phyloP scores from a whole-genome alignment of 1,284 basidiomycete species.

The Neonothopanus nambi region DNA sequence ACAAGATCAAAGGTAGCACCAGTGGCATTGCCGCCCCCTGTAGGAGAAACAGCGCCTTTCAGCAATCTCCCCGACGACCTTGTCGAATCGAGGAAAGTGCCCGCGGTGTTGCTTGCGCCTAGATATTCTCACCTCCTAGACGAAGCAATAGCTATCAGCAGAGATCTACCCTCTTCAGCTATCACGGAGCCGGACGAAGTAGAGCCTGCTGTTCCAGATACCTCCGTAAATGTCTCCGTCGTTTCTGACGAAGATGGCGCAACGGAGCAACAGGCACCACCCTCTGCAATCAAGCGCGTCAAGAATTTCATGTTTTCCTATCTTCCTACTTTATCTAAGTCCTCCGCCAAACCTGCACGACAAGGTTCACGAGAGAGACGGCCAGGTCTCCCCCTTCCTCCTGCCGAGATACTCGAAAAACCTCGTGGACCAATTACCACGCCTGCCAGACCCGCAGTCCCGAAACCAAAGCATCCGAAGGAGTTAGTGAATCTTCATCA shows the following conservation, averaged over 20 bases:
- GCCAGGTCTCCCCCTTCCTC: conserved; percentile 53
- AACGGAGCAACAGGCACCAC: conserved; percentile 19
- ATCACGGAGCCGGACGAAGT: background rate
- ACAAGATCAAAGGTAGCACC: conserved; percentile 16
- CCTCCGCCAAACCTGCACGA: conserved; percentile 20
- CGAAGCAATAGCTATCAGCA: conserved; percentile 42
- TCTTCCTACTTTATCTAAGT: conserved; percentile 49
- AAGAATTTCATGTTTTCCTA: conserved; percentile 63
- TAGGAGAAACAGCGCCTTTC: conserved; percentile 32
- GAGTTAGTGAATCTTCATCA: conserved; percentile 61
- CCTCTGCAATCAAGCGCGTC: conserved; percentile 37
- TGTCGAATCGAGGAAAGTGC: conserved; percentile 27
- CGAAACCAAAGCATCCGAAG: conserved; percentile 52
- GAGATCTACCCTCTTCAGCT: conserved; percentile 1
- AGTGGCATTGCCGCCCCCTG: conserved; percentile 26
- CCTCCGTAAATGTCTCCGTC: background rate
- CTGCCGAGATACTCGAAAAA: conserved; percentile 48
- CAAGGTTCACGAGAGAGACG: conserved; percentile 8
- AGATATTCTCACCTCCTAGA: conserved; percentile 59
- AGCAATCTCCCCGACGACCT: conserved; percentile 25
- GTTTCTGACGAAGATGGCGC: background rate
- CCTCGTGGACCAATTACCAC: conserved; percentile 57
- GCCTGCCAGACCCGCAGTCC: conserved; percentile 49
- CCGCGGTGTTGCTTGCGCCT: conserved; percentile 46
- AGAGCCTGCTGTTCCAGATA: background rate